These are phyloP conservation scores for Inosperma sp. DNA, from an alignment of 768 basidiomycete genomes.

Conservation along the genomic window DNA sequence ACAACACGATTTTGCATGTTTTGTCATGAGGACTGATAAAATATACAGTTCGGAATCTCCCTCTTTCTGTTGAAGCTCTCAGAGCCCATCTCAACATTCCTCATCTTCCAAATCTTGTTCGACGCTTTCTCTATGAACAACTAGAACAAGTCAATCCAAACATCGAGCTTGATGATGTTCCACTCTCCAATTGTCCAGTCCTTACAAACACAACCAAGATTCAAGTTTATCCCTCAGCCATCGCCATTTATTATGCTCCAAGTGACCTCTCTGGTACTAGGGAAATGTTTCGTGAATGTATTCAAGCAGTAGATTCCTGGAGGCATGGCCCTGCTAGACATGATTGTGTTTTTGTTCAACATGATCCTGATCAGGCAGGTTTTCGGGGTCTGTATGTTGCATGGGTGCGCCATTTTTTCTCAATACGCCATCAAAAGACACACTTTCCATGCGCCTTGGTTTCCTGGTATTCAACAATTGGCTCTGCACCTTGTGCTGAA, in stretches of 20 bases:
- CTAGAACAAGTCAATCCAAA: too few relatives aligned
- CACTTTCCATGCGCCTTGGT: slow-evolving; percentile 28
- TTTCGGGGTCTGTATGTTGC: slow-evolving; percentile 26
- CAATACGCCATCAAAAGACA: slow-evolving; percentile 16
- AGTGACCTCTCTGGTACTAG: slow-evolving; percentile 15
- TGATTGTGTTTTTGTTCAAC: slow-evolving; percentile 16
- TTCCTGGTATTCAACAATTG: slow-evolving; percentile 21
- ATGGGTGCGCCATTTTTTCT: slow-evolving; percentile 25
- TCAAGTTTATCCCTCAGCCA: slow-evolving; percentile 8
- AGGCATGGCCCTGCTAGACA: background rate
- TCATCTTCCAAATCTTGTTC: background rate
- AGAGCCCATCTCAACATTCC: background rate
- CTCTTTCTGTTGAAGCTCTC: background rate
- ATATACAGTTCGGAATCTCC: too few relatives aligned
- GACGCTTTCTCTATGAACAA: background rate
- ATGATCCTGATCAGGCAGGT: slow-evolving; percentile 10
- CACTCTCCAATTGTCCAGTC: too few relatives aligned
- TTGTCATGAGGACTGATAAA: too few relatives aligned
- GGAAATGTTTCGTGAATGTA: slow-evolving; percentile 14
- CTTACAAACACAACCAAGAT: background rate
- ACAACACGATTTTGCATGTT: too few relatives aligned
- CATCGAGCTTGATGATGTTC: too few relatives aligned
- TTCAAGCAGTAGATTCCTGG: slow-evolving; percentile 11
- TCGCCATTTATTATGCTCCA: slow-evolving; percentile 16
- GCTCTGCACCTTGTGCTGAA: slow-evolving; percentile 17